These are phyloP conservation scores for Nothopassalora personata DNA, from an alignment of 2,329 filamentous ascomycete genomes.

Conservation along the genomic window DNA sequence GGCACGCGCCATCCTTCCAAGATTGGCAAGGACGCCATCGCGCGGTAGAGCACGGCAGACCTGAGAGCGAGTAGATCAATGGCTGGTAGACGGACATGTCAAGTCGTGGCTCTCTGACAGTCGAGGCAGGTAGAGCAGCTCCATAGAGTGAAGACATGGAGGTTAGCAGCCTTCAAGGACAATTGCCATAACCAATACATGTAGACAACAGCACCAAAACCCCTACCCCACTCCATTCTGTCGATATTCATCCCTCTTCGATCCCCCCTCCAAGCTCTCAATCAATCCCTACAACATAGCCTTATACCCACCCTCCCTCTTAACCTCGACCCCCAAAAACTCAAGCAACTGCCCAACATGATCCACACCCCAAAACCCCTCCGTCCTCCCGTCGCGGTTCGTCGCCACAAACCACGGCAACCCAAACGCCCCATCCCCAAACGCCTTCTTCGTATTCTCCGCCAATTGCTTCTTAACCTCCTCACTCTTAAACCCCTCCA, in stretches of 20 bases:
- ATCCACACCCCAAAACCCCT: conserved; percentile 57
- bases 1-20: no score
- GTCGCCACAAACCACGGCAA: conserved; percentile 56
- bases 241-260: not conserved
- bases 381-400: conserved; percentile 49
- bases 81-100: no score
- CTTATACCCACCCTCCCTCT: conserved; percentile 33
- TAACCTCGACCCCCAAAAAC: conserved; percentile 47
- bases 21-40: no score
- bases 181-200: no score
- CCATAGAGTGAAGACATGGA: no score
- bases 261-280: not conserved
- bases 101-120: no score
- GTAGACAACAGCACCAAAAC: no score
- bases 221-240: no score
- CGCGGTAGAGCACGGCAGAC: no score
- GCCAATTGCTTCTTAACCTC: conserved; percentile 45
- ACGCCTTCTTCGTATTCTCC: conserved; percentile 48
- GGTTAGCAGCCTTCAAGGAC: no score
- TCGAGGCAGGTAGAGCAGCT: no score
- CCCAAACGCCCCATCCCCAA: conserved; percentile 54
- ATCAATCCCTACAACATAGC: conserved; percentile 32
- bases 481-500: conserved; percentile 28
- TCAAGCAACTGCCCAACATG: conserved; percentile 52
- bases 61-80: no score